phyloP scores from a whole-genome alignment of 2,329 filamentous ascomycete genomes.

The Boeremia exigua region DNA sequence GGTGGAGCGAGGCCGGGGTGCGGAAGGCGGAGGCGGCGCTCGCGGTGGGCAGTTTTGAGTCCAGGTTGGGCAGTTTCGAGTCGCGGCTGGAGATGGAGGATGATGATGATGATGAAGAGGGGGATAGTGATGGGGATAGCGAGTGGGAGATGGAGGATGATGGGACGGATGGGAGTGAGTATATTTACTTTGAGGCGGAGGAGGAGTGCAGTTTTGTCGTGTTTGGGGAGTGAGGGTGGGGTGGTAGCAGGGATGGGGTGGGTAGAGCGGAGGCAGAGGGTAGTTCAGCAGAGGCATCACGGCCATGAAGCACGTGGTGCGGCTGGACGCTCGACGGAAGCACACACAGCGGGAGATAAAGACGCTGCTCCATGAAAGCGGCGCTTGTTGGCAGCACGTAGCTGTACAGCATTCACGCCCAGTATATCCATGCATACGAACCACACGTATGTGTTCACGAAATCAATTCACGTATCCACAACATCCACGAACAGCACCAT shows the following conservation, averaged over 20 bases:
- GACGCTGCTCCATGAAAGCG: too few relatives aligned
- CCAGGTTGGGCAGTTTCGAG: too few relatives aligned
- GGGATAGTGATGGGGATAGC: conserved; percentile 23
- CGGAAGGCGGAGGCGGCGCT: conserved; percentile 8
- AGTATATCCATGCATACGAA: neutral
- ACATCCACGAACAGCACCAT: too few relatives aligned
- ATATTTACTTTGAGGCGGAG: conserved; percentile 24
- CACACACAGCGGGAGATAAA: too few relatives aligned
- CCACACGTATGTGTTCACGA: neutral
- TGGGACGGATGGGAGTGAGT: conserved; percentile 16
- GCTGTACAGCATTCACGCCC: neutral
- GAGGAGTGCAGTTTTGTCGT: conserved; percentile 31
- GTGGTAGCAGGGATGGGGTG: neutral
- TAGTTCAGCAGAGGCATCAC: too few relatives aligned
- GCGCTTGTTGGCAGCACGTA: too few relatives aligned
- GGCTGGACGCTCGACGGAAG: too few relatives aligned
- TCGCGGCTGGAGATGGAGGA: neutral
- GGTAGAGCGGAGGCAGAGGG: too few relatives aligned
- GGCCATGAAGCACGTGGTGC: conserved; percentile 10
- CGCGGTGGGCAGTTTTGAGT: too few relatives aligned
- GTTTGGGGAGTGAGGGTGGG: conserved; percentile 16
- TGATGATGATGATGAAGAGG: conserved; percentile 7
- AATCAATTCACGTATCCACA: too few relatives aligned
- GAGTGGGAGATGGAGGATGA: conserved; percentile 35
- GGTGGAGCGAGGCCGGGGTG: conserved; percentile 5